Conservation (phyloP, 176 grass and related monocot genomes). For the Carex littledalei region DNA sequence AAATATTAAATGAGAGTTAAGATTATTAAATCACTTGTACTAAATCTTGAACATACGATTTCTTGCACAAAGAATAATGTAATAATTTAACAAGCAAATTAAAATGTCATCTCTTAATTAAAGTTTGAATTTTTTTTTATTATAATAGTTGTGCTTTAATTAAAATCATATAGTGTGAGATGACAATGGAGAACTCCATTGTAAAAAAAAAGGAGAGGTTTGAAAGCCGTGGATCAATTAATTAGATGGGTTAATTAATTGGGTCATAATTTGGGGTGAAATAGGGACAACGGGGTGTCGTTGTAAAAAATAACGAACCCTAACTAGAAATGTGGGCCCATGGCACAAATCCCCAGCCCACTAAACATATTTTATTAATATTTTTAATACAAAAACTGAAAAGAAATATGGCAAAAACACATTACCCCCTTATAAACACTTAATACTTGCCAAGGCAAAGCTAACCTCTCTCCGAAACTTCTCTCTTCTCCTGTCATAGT, state of each 20-base stretch:
- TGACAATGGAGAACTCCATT: background rate
- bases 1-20: background rate
- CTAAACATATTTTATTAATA: constrained; percentile 32
- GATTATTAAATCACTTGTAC: too few species aligned
- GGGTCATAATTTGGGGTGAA: constrained; percentile 9
- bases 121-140: too few species aligned
- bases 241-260: background rate
- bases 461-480: constrained; percentile 5
- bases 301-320: constrained; percentile 47
- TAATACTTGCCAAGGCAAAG: constrained; percentile 30
- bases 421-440: constrained; percentile 7
- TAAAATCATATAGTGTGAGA: background rate
- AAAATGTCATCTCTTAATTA: too few species aligned
- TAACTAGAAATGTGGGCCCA: constrained; percentile 28
- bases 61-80: too few species aligned
- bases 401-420: constrained; percentile 15
- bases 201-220: background rate
- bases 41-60: too few species aligned
- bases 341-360: constrained; percentile 31
- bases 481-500: constrained; percentile 33
- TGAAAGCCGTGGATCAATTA: background rate
- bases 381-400: constrained; percentile 18
- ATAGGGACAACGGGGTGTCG: constrained; percentile 39
- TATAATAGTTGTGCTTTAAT: too few species aligned
- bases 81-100: too few species aligned